Evolutionary conservation across 73 alveolate species (phyloP).

Genomic region (Breviolum minutum): DNA sequence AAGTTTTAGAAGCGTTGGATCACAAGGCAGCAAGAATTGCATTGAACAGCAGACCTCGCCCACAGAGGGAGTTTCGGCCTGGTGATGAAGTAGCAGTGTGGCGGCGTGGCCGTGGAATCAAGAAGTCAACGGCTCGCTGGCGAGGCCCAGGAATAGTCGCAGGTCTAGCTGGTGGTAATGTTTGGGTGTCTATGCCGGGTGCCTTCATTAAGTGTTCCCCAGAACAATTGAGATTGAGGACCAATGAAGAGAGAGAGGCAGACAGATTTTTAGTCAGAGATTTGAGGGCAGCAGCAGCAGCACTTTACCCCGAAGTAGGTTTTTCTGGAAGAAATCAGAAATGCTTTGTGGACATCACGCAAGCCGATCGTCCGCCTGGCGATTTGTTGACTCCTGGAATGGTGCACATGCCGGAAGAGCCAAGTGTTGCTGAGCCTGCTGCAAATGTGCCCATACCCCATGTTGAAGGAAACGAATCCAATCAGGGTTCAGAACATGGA

Average conservation of each 20-base stretch:
- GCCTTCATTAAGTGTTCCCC: background rate
- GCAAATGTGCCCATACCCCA: background rate
- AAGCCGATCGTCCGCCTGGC: background rate
- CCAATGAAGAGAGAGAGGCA: background rate
- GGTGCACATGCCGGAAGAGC: background rate
- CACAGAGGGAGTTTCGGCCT: background rate
- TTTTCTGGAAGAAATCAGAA: background rate
- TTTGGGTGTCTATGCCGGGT: conserved; percentile 1
- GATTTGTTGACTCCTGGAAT: background rate
- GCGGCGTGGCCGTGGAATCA: background rate
- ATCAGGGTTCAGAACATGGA: background rate
- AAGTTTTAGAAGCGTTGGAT: background rate
- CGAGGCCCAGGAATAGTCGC: background rate
- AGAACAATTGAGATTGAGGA: background rate
- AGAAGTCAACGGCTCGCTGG: background rate
- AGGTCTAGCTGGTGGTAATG: background rate
- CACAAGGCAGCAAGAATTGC: background rate
- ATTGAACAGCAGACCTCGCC: background rate
- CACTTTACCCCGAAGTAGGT: background rate
- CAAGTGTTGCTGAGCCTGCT: too few relatives aligned
- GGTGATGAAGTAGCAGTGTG: background rate
- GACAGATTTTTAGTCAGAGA: background rate
- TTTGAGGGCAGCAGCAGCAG: background rate
- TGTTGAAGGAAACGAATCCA: background rate
- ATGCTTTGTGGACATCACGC: background rate